Conservation (phyloP, 257 asterid species). For the Thymus quinquecostatus region DNA sequence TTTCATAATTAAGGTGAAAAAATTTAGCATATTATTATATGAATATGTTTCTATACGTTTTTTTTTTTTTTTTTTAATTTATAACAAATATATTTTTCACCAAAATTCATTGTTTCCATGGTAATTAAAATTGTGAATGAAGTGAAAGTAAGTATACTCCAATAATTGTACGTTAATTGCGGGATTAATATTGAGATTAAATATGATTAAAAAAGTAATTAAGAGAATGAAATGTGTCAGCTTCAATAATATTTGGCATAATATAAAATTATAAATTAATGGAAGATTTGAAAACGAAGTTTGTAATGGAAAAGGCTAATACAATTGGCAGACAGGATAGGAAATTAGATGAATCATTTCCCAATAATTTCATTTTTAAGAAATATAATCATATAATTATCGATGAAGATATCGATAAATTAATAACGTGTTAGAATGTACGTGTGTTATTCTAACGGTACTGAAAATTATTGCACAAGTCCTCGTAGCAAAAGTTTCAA, state of each 20-base stretch:
- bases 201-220: constrained; percentile 8
- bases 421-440: background rate
- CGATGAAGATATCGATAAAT: background rate
- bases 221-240: constrained; percentile 25
- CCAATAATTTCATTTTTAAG: background rate
- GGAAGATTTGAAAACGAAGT: constrained; percentile 43
- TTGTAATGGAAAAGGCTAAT: constrained; percentile 31
- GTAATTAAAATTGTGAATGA: background rate
- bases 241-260: constrained; percentile 20
- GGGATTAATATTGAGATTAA: background rate
- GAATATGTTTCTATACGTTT: background rate
- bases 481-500: too few relatives aligned
- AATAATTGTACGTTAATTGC: constrained; percentile 29
- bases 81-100: background rate
- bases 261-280: background rate
- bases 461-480: too few relatives aligned
- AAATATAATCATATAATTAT: constrained; percentile 1
- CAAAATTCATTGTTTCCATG: background rate
- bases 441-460: too few relatives aligned
- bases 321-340: constrained; percentile 55
- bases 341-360: constrained; percentile 15
- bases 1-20: background rate
- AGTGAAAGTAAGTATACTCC: background rate
- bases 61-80: background rate
- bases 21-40: background rate